phyloP scores from a whole-genome alignment of 257 asterid genomes.

The Forsythia suspensa region DNA sequence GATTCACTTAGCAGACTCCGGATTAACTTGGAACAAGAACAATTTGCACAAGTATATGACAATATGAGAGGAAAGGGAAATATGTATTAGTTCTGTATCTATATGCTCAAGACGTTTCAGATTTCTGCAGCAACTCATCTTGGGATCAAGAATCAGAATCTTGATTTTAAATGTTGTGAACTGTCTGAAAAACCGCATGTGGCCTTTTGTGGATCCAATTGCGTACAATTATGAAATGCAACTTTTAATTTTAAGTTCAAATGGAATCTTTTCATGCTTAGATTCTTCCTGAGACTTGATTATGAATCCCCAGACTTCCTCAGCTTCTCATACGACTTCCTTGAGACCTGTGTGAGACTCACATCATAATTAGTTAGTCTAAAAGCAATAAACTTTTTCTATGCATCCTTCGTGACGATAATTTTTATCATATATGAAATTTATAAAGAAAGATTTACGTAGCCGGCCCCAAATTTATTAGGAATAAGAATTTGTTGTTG shows the following conservation, averaged over 20 bases:
- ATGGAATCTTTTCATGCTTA: neutral
- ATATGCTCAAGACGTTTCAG: neutral
- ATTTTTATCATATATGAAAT: neutral
- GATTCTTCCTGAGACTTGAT: neutral
- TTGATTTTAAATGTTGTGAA: neutral
- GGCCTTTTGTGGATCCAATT: neutral
- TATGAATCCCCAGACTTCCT: neutral
- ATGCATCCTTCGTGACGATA: neutral
- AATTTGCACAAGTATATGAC: neutral
- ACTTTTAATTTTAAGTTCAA: neutral
- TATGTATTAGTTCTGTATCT: neutral
- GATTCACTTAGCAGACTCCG: no score
- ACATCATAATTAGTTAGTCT: neutral
- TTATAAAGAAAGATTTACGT: neutral
- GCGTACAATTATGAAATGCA: neutral
- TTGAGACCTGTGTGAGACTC: slow-evolving; percentile 35
- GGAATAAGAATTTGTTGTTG: no score
- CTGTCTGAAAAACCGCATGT: neutral
- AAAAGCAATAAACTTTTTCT: neutral
- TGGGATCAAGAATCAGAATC: neutral
- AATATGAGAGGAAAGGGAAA: neutral
- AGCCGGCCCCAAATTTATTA: no score
- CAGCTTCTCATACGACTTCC: slow-evolving; percentile 36
- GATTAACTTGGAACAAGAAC: neutral
- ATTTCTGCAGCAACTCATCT: neutral